These are phyloP conservation scores for Lachancea lanzarotensis DNA, from an alignment of 805 yeast genomes.

Conservation along the genomic window DNA sequence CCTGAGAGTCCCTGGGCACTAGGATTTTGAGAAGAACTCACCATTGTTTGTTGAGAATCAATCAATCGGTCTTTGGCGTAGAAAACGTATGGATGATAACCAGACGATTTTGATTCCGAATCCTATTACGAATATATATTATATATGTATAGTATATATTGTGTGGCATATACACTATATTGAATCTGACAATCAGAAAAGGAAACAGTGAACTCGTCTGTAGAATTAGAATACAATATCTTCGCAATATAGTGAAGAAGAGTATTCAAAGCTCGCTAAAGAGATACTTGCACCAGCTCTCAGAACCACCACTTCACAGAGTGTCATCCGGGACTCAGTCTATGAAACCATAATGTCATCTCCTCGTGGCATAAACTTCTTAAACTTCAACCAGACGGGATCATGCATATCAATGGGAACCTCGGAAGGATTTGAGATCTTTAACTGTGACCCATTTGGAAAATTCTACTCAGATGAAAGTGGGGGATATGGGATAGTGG, in stretches of 20 bases:
- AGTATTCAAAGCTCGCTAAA: neutral
- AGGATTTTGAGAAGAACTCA: too few relatives aligned
- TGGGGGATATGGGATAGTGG: conserved; percentile 60
- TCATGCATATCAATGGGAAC: conserved; percentile 67
- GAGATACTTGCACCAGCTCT: too few relatives aligned
- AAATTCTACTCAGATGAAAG: conserved; percentile 42
- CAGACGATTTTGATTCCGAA: too few relatives aligned
- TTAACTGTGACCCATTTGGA: conserved; percentile 64
- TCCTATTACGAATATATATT: too few relatives aligned
- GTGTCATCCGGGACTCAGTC: too few relatives aligned
- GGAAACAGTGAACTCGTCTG: neutral
- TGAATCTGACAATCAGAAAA: neutral
- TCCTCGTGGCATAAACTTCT: conserved; percentile 35
- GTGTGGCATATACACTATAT: neutral
- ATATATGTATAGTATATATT: neutral
- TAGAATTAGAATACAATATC: neutral
- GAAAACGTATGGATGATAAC: too few relatives aligned
- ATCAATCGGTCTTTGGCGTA: too few relatives aligned
- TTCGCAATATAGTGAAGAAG: neutral
- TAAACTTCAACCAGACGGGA: conserved; percentile 71
- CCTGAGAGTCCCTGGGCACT: conserved; percentile 39
- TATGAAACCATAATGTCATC: conserved; percentile 7
- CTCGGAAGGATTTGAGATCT: conserved; percentile 55
- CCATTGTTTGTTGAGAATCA: too few relatives aligned
- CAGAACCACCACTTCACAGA: too few relatives aligned